Evolutionary conservation across 164 flowering plant genomes (phyloP).

Genomic region (Warburgia ugandensis): DNA sequence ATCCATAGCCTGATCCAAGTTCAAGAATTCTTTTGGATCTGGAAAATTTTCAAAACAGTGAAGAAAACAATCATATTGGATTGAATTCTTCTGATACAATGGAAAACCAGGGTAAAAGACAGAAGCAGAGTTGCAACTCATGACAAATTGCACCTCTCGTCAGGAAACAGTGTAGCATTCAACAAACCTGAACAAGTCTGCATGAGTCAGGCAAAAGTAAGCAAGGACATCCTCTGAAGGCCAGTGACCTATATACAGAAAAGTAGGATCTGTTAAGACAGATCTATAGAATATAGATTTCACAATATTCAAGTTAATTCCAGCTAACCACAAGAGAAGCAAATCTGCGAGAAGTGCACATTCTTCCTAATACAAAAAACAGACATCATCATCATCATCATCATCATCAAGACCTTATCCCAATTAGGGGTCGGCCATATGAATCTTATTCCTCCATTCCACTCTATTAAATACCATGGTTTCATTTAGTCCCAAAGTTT

Average conservation of each 20-base stretch:
- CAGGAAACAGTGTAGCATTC: background rate
- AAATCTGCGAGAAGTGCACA: background rate
- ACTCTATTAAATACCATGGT: too few relatives aligned
- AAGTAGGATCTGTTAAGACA: too few relatives aligned
- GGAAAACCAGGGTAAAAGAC: background rate
- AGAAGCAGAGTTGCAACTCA: background rate
- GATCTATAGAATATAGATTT: too few relatives aligned
- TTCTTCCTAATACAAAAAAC: background rate
- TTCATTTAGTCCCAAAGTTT: too few relatives aligned
- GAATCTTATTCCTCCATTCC: too few relatives aligned
- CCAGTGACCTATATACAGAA: slow-evolving; percentile 60
- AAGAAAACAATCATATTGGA: slow-evolving; percentile 2
- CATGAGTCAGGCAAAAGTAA: slow-evolving; percentile 63
- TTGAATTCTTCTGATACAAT: background rate
- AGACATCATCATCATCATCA: background rate
- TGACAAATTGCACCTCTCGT: background rate
- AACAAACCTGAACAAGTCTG: slow-evolving; percentile 65
- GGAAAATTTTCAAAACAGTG: slow-evolving; percentile 3
- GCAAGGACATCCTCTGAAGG: slow-evolving; percentile 95
- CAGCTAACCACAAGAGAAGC: background rate
- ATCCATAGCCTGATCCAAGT: slow-evolving; percentile 97
- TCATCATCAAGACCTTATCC: too few relatives aligned
- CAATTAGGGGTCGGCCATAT: too few relatives aligned
- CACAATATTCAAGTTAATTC: too few relatives aligned
- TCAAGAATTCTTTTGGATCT: slow-evolving; percentile 80